Percentiles rank a stretch among this genome's conserved stretches.
phyloP scores from a whole-genome alignment of 176 grass and related monocot genomes.

The Triticum timopheevii region DNA sequence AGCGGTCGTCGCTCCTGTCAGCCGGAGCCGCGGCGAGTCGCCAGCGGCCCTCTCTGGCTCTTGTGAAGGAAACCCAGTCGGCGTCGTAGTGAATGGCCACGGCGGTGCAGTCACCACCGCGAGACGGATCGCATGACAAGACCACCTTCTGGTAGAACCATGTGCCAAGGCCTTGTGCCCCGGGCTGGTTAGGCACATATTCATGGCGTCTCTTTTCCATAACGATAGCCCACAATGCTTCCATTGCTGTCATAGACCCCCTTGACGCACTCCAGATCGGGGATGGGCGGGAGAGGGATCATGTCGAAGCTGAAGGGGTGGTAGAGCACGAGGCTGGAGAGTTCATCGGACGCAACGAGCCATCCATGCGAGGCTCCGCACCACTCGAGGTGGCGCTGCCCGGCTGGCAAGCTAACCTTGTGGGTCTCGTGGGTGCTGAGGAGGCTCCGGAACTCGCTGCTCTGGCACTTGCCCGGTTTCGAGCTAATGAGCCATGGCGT shows the following conservation, averaged over 20 bases:
- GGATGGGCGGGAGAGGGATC: slow-evolving; percentile 1
- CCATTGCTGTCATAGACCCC: background rate
- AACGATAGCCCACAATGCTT: background rate
- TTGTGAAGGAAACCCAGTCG: background rate
- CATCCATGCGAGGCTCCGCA: background rate
- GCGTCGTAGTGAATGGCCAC: background rate
- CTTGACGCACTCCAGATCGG: background rate
- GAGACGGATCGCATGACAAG: background rate
- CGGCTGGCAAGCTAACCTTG: background rate
- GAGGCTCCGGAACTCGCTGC: background rate
- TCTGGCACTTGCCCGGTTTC: background rate
- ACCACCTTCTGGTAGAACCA: slow-evolving; percentile 18
- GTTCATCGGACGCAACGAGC: background rate
- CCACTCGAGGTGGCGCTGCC: background rate
- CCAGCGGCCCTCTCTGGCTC: background rate
- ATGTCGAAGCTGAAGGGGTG: no score
- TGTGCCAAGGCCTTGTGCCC: background rate
- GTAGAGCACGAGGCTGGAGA: background rate
- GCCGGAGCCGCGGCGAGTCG: background rate
- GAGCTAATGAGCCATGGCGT: background rate
- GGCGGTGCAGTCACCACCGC: no score
- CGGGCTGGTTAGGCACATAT: background rate
- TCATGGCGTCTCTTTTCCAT: background rate
- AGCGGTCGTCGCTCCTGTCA: background rate
- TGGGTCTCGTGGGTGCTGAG: background rate